Conservation (phyloP, 2,329 filamentous ascomycete genomes). For the Hypoxylon sp. region DNA sequence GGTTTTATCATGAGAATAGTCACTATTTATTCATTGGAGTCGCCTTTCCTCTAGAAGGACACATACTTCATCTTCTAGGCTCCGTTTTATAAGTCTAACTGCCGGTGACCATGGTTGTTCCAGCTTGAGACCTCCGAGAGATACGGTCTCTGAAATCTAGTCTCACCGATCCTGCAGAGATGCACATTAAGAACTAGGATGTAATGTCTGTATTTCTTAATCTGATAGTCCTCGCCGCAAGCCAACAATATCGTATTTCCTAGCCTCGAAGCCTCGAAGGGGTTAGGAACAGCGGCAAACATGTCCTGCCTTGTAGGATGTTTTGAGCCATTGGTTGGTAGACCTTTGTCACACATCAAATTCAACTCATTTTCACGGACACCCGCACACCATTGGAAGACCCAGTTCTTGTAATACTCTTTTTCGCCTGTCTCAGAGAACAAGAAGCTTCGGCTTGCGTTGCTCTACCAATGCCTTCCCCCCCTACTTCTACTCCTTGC, state of each 20-base stretch:
- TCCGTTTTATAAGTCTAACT: neutral
- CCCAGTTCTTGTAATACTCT: constrained; percentile 15
- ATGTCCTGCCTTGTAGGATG: neutral
- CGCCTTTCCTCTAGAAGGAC: neutral
- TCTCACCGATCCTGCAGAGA: neutral
- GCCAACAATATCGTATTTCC: neutral
- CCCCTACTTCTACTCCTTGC: constrained; percentile 45
- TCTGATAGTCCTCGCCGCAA: neutral
- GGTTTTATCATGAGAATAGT: neutral
- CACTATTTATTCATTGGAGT: neutral
- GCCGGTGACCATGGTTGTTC: neutral
- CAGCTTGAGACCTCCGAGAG: neutral
- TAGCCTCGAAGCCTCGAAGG: neutral
- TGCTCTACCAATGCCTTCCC: constrained; percentile 15
- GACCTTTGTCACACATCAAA: neutral
- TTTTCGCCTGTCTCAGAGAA: constrained; percentile 22
- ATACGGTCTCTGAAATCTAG: no score
- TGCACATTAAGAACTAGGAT: neutral
- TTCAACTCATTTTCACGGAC: constrained; percentile 5
- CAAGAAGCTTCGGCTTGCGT: constrained; percentile 17
- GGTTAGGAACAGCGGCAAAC: neutral
- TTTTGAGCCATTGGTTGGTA: neutral
- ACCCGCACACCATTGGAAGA: neutral
- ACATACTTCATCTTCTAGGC: neutral
- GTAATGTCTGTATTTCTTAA: neutral